Evolutionary conservation across 2,329 filamentous ascomycete species (phyloP).

Genomic region (Raffaelea ambrosiae): DNA sequence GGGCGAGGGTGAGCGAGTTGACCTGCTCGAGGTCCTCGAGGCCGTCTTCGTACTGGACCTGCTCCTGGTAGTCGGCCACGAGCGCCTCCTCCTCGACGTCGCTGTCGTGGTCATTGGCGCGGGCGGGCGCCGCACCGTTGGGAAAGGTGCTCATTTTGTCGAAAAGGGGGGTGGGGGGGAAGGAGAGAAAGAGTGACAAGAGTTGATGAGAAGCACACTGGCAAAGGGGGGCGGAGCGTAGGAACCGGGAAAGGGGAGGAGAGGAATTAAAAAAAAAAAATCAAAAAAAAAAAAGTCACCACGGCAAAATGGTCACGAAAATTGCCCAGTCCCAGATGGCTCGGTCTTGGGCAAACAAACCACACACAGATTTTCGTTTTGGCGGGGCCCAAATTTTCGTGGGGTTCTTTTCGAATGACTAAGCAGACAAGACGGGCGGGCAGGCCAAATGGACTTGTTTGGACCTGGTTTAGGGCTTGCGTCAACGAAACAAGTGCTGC

Average conservation of each 20-base stretch:
- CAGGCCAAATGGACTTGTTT: background rate
- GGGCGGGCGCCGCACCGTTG: conserved; percentile 50
- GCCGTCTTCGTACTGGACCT: conserved; percentile 87
- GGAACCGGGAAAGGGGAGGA: background rate
- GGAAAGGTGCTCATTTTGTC: conserved; percentile 50
- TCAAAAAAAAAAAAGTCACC: background rate
- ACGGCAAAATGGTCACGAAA: no score
- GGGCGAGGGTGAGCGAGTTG: conserved; percentile 58
- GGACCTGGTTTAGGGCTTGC: background rate
- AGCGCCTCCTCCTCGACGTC: conserved; percentile 95
- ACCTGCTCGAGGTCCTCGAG: conserved; percentile 74
- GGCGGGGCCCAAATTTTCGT: conserved; percentile 8
- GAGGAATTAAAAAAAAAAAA: background rate
- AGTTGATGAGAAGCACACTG: no score
- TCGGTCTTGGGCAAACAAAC: no score
- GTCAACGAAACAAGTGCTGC: background rate
- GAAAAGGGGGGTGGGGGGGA: no score
- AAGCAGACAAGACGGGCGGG: background rate
- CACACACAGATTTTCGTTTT: background rate
- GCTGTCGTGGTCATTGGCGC: conserved; percentile 68
- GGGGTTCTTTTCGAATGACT: background rate
- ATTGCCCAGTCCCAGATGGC: no score
- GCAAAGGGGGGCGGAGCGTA: background rate
- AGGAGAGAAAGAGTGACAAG: background rate
- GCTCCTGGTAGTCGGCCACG: conserved; percentile 91